These are phyloP conservation scores for Sporothrix brunneoviolacea DNA, from an alignment of 2,329 filamentous ascomycete species.

Conservation along the genomic window DNA sequence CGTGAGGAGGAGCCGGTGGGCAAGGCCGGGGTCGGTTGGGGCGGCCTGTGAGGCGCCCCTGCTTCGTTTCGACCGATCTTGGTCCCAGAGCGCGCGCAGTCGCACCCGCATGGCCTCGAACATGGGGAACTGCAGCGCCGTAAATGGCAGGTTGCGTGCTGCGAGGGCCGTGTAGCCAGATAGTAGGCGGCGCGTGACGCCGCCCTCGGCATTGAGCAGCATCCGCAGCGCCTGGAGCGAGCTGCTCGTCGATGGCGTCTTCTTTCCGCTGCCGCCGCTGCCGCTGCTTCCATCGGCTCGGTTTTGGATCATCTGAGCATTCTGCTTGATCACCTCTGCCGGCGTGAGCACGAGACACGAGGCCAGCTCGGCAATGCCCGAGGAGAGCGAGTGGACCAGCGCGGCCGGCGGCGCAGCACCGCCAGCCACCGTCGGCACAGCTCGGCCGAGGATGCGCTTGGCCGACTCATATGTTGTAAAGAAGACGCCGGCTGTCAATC, in stretches of 20 bases:
- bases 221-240: conserved; percentile 45
- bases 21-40: too few species aligned
- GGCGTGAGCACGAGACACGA: conserved; percentile 83
- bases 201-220: conserved; percentile 39
- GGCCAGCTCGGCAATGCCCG: conserved; percentile 70
- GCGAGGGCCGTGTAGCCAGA: conserved; percentile 75
- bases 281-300: conserved; percentile 16
- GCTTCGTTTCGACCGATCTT: too few species aligned
- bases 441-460: conserved; percentile 54
- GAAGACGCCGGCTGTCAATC: conserved; percentile 78
- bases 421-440: conserved; percentile 30
- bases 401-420: conserved; percentile 43
- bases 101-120: conserved; percentile 63
- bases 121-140: conserved; percentile 79
- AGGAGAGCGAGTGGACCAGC: conserved; percentile 66
- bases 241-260: conserved; percentile 28
- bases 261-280: not conserved
- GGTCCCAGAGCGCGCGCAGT: conserved; percentile 36
- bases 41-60: conserved; percentile 12
- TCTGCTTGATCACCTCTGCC: conserved; percentile 88
- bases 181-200: conserved; percentile 52
- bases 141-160: conserved; percentile 79
- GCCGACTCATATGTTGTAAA: conserved; percentile 83
- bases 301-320: conserved; percentile 70
- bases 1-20: conserved; percentile 50